phyloP scores from a whole-genome alignment of 352 stramenopile genomes.

The Globisporangium splendens region DNA sequence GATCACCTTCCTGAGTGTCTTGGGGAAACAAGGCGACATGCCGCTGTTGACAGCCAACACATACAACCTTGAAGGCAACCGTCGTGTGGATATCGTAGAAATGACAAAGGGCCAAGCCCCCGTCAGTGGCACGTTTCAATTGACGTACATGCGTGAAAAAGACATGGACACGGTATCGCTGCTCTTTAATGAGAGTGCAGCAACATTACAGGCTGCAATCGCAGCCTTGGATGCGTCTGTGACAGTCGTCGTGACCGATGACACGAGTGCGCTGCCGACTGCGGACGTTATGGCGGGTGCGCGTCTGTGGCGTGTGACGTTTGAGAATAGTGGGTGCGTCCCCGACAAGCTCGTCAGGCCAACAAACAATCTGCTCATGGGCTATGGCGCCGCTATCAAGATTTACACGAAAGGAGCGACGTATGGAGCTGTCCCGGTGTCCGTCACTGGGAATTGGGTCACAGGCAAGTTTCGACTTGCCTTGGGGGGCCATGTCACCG shows the following conservation, averaged over 20 bases:
- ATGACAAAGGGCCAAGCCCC: constrained; percentile 78
- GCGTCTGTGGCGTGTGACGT: constrained; percentile 89
- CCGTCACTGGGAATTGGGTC: constrained; percentile 86
- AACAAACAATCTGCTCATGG: constrained; percentile 78
- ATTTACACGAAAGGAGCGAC: constrained; percentile 74
- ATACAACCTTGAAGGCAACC: constrained; percentile 85
- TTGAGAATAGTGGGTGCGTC: constrained; percentile 89
- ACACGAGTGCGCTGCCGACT: constrained; percentile 32
- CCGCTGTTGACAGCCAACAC: constrained; percentile 85
- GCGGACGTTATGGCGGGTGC: constrained; percentile 32
- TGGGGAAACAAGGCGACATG: constrained; percentile 83
- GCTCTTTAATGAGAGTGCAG: constrained; percentile 38
- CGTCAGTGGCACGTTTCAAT: constrained; percentile 86
- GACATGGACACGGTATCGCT: constrained; percentile 77
- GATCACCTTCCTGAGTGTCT: constrained; percentile 87
- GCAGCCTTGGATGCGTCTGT: constrained; percentile 80
- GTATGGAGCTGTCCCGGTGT: constrained; percentile 34
- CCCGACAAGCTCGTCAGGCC: constrained; percentile 79
- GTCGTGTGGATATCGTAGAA: constrained; percentile 81
- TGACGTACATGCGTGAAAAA: constrained; percentile 80
- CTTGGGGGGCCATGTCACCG: constrained; percentile 87
- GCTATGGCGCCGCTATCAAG: constrained; percentile 78
- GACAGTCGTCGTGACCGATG: constrained; percentile 68
- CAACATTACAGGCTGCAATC: constrained; percentile 67
- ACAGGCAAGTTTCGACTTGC: constrained; percentile 85